phyloP scores from a whole-genome alignment of 495 filamentous ascomycete species.

The Penicillium lagena region DNA sequence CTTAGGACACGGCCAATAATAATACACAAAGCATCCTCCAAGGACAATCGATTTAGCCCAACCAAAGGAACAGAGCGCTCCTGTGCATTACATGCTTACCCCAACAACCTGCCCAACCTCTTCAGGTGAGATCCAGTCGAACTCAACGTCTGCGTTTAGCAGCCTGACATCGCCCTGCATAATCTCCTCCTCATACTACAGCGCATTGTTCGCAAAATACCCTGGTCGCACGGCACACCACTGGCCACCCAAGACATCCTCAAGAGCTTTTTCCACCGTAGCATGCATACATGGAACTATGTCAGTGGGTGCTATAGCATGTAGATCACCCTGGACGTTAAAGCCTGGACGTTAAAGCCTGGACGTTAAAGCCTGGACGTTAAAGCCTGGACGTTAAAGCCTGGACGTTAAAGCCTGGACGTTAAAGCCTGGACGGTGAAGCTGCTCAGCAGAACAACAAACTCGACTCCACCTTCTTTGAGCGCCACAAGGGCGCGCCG shows the following conservation, averaged over 20 bases:
- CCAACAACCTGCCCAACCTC: slow-evolving; percentile 10
- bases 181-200: slow-evolving; percentile 2
- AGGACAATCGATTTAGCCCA: slow-evolving; percentile 2
- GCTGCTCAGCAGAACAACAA: slow-evolving; percentile 14
- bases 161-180: slow-evolving; percentile 2
- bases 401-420: too few relatives aligned
- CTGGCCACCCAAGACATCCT: slow-evolving; percentile 10
- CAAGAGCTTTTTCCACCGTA: slow-evolving; percentile 10
- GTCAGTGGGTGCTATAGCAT: neutral
- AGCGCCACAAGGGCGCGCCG: neutral
- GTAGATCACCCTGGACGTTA: too few relatives aligned
- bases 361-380: too few relatives aligned
- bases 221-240: slow-evolving; percentile 7
- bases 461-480: slow-evolving; percentile 6
- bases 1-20: slow-evolving; percentile 2
- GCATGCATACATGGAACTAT: slow-evolving; percentile 6
- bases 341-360: too few relatives aligned
- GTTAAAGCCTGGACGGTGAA: slow-evolving; percentile 3
- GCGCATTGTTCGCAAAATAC: slow-evolving; percentile 10
- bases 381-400: too few relatives aligned
- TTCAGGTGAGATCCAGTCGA: slow-evolving; percentile 11
- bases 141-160: neutral
- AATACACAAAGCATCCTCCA: slow-evolving; percentile 4
- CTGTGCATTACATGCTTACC: neutral
- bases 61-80: slow-evolving; percentile 4